Evolutionary conservation across 768 basidiomycete genomes (phyloP).

Genomic region (Boletus sp.): DNA sequence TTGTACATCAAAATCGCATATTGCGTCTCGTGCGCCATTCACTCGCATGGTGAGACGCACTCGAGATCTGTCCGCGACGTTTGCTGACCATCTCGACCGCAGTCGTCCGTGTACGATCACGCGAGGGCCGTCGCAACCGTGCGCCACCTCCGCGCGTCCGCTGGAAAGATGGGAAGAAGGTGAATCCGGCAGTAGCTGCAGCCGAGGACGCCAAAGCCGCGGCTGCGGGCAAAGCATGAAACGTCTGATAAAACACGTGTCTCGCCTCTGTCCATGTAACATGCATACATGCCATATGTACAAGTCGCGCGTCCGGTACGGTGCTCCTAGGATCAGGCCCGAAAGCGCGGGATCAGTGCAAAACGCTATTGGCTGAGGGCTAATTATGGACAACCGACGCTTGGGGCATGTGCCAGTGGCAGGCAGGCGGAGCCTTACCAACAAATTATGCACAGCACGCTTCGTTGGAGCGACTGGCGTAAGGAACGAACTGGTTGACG

Average conservation of each 20-base stretch:
- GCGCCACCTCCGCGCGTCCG: constrained; percentile 93
- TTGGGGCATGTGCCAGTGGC: no score
- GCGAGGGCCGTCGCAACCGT: constrained; percentile 95
- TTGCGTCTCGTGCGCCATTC: constrained; percentile 99
- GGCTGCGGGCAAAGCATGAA: constrained; percentile 50
- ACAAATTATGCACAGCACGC: neutral
- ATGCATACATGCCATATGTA: neutral
- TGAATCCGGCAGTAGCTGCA: constrained; percentile 92
- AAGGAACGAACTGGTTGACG: neutral
- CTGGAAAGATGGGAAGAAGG: constrained; percentile 95
- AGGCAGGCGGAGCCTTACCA: neutral
- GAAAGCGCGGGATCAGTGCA: neutral
- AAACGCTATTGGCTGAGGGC: neutral
- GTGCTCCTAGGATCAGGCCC: neutral
- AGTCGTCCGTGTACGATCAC: constrained; percentile 98
- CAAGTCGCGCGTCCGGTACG: neutral
- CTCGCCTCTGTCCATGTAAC: neutral
- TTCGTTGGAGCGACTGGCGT: neutral
- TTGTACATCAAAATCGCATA: constrained; percentile 98
- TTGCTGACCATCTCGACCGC: neutral
- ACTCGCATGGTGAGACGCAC: constrained; percentile 81
- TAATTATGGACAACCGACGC: no score
- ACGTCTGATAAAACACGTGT: constrained; percentile 16
- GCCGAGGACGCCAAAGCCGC: constrained; percentile 83
- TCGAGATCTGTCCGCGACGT: neutral